Percentiles rank a stretch among this genome's conserved stretches.
Conservation (phyloP, 1,284 basidiomycete genomes). For the Phaffia rhodozyma region DNA sequence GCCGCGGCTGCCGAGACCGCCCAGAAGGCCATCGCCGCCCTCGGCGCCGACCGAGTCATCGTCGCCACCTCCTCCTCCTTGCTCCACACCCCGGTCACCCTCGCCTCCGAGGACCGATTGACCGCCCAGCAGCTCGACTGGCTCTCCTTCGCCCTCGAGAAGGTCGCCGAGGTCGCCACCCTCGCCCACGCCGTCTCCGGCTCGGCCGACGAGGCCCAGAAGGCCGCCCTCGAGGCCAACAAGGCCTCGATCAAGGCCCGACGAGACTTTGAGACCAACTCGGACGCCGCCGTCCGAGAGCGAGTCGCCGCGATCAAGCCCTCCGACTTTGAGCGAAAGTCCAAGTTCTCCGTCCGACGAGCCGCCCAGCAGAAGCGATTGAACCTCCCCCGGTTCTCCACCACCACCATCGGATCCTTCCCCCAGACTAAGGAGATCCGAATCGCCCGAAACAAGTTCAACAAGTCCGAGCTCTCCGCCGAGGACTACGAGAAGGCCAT, state of each 20-base stretch:
- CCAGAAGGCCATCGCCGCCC: constrained; percentile 69
- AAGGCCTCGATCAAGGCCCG: constrained; percentile 84
- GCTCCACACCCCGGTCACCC: constrained; percentile 93
- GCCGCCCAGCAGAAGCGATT: constrained; percentile 82
- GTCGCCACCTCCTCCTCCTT: constrained; percentile 95
- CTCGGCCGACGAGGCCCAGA: constrained; percentile 60
- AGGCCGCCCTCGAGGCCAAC: constrained; percentile 72
- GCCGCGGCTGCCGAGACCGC: constrained; percentile 66
- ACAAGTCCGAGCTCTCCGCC: constrained; percentile 79
- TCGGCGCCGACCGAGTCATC: constrained; percentile 79
- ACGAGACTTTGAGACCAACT: constrained; percentile 88
- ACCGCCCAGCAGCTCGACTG: constrained; percentile 85
- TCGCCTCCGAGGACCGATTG: constrained; percentile 86
- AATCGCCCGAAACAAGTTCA: constrained; percentile 83
- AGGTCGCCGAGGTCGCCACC: constrained; percentile 79
- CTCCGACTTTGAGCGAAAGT: constrained; percentile 81
- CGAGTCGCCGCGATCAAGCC: constrained; percentile 85
- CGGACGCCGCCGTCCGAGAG: constrained; percentile 90
- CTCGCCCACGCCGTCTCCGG: constrained; percentile 72
- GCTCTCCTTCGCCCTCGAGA: constrained; percentile 98
- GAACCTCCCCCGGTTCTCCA: constrained; percentile 92
- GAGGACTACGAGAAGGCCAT: constrained; percentile 96
- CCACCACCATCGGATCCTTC: constrained; percentile 98
- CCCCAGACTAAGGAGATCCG: constrained; percentile 99
- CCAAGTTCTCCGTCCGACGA: constrained; percentile 74